Evolutionary conservation across 1,284 basidiomycete genomes (phyloP).

Genomic region (Ceratobasidium sp.): DNA sequence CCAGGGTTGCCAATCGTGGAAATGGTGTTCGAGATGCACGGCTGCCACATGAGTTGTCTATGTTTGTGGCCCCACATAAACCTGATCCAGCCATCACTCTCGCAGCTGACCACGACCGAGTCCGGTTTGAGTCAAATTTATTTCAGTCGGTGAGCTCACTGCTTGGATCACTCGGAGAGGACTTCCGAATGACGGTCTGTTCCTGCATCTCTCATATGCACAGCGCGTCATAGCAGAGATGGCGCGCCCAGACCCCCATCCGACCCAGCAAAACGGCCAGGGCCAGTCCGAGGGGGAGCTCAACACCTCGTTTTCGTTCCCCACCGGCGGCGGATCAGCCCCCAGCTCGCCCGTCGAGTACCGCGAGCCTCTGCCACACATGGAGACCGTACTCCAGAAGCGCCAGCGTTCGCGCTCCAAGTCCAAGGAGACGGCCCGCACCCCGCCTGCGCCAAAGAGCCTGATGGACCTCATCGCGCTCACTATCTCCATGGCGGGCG

Average conservation of each 20-base stretch:
- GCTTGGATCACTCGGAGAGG: neutral
- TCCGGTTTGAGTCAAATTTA: neutral
- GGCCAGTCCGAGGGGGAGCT: conserved; percentile 15
- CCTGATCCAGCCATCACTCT: neutral
- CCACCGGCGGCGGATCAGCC: conserved; percentile 18
- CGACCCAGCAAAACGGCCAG: neutral
- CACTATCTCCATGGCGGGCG: conserved; percentile 73
- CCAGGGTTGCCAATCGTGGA: conserved; percentile 15
- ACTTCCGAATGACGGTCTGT: neutral
- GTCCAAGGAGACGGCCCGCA: conserved; percentile 33
- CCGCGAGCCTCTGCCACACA: conserved; percentile 27
- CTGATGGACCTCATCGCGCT: conserved; percentile 60
- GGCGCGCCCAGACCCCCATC: conserved; percentile 1
- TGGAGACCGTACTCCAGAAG: conserved; percentile 43
- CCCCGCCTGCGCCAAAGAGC: conserved; percentile 24
- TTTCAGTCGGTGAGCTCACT: conserved; percentile 9
- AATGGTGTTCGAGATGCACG: neutral
- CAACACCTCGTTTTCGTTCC: conserved; percentile 36
- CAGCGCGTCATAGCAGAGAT: conserved; percentile 20
- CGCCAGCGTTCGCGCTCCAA: conserved; percentile 45
- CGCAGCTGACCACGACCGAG: conserved; percentile 39
- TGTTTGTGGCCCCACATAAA: conserved; percentile 1
- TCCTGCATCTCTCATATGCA: neutral
- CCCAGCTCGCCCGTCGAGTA: conserved; percentile 33
- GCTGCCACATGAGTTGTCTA: conserved; percentile 14